phyloP scores from a whole-genome alignment of 805 yeast genomes.

The Candida boidinii region DNA sequence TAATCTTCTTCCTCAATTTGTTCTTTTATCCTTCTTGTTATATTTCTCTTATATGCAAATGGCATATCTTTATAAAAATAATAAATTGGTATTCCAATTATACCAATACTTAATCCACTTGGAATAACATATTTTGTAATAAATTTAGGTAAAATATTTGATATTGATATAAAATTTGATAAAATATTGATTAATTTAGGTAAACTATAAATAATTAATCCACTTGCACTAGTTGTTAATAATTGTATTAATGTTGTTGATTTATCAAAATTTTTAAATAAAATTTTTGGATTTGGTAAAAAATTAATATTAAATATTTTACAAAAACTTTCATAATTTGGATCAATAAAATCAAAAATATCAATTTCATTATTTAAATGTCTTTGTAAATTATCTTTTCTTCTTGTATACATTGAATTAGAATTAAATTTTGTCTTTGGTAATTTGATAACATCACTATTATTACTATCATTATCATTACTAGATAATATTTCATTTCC shows the following conservation, averaged over 20 bases:
- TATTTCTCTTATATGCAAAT: constrained; percentile 76
- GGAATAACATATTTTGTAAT: constrained; percentile 23
- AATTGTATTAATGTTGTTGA: constrained; percentile 17
- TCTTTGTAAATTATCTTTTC: constrained; percentile 52
- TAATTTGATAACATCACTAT: constrained; percentile 50
- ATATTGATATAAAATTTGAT: constrained; percentile 22
- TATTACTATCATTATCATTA: no score
- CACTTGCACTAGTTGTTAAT: constrained; percentile 20
- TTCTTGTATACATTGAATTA: constrained; percentile 76
- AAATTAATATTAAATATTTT: constrained; percentile 23
- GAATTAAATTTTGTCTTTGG: constrained; percentile 58
- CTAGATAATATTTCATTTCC: constrained; percentile 60
- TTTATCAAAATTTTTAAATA: no score
- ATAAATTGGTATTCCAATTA: constrained; percentile 26
- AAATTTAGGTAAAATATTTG: constrained; percentile 8
- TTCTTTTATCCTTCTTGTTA: constrained; percentile 59
- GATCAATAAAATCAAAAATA: constrained; percentile 71
- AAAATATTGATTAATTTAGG: constrained; percentile 20
- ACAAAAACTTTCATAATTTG: constrained; percentile 54
- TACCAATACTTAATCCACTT: constrained; percentile 16
- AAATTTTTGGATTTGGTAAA: constrained; percentile 16
- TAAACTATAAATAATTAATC: constrained; percentile 17
- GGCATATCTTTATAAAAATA: constrained; percentile 79
- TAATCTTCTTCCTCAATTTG: constrained; percentile 67
- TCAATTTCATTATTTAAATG: constrained; percentile 53